Base-by-base conservation (phyloP, 179 eudicot species). In the Drosera spatulata region DNA sequence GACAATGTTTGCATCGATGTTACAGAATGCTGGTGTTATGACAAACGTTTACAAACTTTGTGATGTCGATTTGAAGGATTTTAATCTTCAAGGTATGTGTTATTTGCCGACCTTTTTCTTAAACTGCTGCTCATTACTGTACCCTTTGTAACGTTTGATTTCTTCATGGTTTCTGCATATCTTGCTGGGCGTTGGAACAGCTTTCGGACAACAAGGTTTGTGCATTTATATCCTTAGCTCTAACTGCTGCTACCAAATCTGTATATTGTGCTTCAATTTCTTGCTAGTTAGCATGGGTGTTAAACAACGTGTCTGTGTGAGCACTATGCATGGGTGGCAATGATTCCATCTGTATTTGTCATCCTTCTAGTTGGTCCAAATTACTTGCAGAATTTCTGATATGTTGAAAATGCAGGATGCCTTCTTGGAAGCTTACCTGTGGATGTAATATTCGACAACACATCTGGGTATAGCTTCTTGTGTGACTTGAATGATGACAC, bases 401-500 rank as follows among this genome's bases (percentile, higher is more conserved):
- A 55, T 45, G 6, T 50, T 61, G 53, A 39, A 39, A 59, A 49
- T 70, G 77, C 85, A 93, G 99, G 99, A 4, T 94, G 99, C 73
- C 75, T 94, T 50, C 94, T 94, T 48, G 79, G 85, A 65, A 94
- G 99, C 80, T 78, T 73, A 70, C 97, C 99, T 50, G 82, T 80
- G 59, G 99, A 94, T 73, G 67, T 90, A 60, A 82, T 78, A 37
- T 86, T 63, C 55, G 97, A 94, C 77, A 86, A 90, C 75, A 48
- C 76, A 64, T 66, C 94, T 46, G 99, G 99, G 37, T 83, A 84
- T 64, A 83, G 91, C 76, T 78, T 94, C 70, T 82, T 84, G 8
- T 94, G 99, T 73, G 99, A 94, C 78, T 83, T 94, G 73, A 84
- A 71, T 69, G 97, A 90, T 74, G 77, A 90, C 71, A 94, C 91